phyloP scores from a whole-genome alignment of 441 rosid genomes.

The Sinapis alba region DNA sequence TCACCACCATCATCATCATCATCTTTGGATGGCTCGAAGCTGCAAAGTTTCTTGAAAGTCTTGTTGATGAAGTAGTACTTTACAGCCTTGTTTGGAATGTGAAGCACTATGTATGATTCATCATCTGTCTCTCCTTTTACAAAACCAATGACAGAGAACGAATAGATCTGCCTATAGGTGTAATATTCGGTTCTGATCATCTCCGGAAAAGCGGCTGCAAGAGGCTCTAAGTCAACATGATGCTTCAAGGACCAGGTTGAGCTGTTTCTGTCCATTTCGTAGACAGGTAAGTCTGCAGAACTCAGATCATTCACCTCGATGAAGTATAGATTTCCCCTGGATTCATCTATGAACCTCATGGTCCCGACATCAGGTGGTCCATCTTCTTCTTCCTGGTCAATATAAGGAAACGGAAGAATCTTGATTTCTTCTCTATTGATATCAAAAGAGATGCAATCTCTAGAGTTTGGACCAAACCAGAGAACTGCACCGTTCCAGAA shows the following conservation, averaged over 20 bases:
- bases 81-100: conserved; percentile 38
- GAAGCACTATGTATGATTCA: conserved; percentile 29
- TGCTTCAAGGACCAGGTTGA: conserved; percentile 52
- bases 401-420: conserved; percentile 43
- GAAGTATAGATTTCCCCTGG: conserved; percentile 43
- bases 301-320: conserved; percentile 36
- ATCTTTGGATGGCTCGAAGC: conserved; percentile 22
- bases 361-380: not conserved
- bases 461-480: conserved; percentile 41
- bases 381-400: conserved; percentile 34
- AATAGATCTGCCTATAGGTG: not conserved
- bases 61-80: conserved; percentile 38
- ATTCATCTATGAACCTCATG: conserved; percentile 42
- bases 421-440: conserved; percentile 38
- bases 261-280: conserved; percentile 47
- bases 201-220: conserved; percentile 46
- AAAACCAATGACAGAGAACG: conserved; percentile 17
- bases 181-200: conserved; percentile 29
- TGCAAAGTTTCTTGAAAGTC: conserved; percentile 40
- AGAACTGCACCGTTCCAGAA: conserved; percentile 49
- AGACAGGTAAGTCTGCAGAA: conserved; percentile 38
- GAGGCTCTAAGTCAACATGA: conserved; percentile 43
- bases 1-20: not conserved
- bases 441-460: conserved; percentile 37
- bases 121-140: conserved; percentile 28